phyloP scores from a whole-genome alignment of 192 early-diverging fungal genomes.

The Coemansia sp. region DNA sequence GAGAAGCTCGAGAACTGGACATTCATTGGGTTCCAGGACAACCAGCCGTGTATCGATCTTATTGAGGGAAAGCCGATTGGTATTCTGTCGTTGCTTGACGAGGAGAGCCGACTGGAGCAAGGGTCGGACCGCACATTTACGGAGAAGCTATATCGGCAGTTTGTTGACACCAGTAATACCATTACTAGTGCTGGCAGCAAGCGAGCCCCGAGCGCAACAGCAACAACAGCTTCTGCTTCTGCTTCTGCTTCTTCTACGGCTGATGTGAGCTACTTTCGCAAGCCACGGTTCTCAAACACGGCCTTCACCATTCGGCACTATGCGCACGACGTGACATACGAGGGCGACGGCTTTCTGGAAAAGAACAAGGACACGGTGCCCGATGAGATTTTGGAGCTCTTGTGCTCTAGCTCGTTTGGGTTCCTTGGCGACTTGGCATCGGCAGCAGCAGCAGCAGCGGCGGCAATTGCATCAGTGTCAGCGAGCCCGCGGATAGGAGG shows the following conservation, averaged over 20 bases:
- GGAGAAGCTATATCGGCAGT: slow-evolving; percentile 55
- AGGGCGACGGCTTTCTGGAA: slow-evolving; percentile 94
- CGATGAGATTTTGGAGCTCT: slow-evolving; percentile 70
- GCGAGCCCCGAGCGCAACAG: not conserved
- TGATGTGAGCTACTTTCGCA: slow-evolving; percentile 70
- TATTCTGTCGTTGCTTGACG: slow-evolving; percentile 92
- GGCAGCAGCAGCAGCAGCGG: not conserved
- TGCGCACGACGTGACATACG: slow-evolving; percentile 93
- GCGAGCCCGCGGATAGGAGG: slow-evolving; percentile 20
- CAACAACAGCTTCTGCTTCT: not conserved
- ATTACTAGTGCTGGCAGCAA: not conserved
- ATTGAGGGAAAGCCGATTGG: slow-evolving; percentile 93
- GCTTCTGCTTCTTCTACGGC: slow-evolving; percentile 9
- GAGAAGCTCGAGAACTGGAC: slow-evolving; percentile 93
- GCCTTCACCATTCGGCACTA: slow-evolving; percentile 96
- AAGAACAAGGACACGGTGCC: slow-evolving; percentile 99
- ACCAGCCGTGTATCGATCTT: slow-evolving; percentile 97
- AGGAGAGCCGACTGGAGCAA: slow-evolving; percentile 62
- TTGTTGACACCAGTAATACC: slow-evolving; percentile 13
- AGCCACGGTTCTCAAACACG: slow-evolving; percentile 89
- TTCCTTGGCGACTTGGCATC: slow-evolving; percentile 37
- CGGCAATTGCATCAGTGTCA: slow-evolving; percentile 1
- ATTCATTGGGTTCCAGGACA: slow-evolving; percentile 98
- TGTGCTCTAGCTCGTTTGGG: slow-evolving; percentile 47
- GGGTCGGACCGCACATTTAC: slow-evolving; percentile 56